Evolutionary conservation across 371 early-diverging fungal species (phyloP), one percentile per base, ranked within the genome.

Genomic region (Haplosporangium sp.): DNA sequence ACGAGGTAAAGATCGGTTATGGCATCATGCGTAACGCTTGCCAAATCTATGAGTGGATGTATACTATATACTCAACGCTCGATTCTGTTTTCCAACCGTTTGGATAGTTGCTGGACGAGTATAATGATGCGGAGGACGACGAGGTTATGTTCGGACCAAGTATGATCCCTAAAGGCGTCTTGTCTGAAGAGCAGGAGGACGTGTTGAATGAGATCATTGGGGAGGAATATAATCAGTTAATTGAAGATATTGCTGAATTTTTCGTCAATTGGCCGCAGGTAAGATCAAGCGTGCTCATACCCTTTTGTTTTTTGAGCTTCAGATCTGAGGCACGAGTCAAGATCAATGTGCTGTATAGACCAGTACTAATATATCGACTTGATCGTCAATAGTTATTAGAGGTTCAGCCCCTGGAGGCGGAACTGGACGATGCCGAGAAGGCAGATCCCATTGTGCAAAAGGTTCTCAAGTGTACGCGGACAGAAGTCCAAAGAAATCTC

Each of bases 201-300:
- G 63, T 36, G 0, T 18, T 79, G 38, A 41, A n/a, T 5, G 73
- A 69, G 50, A 73, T 79, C 16, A 65, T 79, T 8, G 45, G 51
- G 14, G 73, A 79, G 0, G 59, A 62, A 6, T 42, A 56, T 16
- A 11, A 9, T 6, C 38, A 59, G 20, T 20, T 59, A 12, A 64
- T 79, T 42, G 73, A 79, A 18, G 80, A 79, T 16, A 47, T 68
- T 42, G 55, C 62, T 18, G 80, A 79, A 43, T 79, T 69, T 55
- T 79, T 79, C 40, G 66, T 73, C 10, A 55, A 50, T 23, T 79
- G 80, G 80, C 80, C 80, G 20, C 65, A 55, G 65, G 72, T 64
- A 65, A 16, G 43, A 8, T 50, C 0, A 46, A 6, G 45, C 45
- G 16, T 45, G 11, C 11, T 45, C 16, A 5, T 45, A 6, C 16